Evolutionary conservation across 495 filamentous ascomycete species (phyloP).

Genomic region (Tirmania nivea): DNA sequence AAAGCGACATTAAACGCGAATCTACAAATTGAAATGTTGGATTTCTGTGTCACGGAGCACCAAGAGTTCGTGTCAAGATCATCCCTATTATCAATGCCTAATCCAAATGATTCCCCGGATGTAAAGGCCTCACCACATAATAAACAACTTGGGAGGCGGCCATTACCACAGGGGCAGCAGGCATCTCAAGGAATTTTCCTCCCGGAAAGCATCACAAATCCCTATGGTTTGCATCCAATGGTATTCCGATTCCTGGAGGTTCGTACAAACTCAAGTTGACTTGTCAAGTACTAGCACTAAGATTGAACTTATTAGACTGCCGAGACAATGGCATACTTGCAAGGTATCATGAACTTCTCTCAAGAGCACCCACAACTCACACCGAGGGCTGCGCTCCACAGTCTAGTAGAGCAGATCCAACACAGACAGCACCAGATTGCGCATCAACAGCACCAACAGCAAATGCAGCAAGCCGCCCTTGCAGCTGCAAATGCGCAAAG

Average conservation of each 20-base stretch:
- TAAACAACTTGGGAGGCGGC: constrained; percentile 31
- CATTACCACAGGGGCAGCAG: constrained; percentile 24
- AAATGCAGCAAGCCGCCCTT: constrained; percentile 10
- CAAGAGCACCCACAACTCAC: constrained; percentile 26
- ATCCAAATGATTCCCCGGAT: constrained; percentile 22
- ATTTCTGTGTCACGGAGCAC: constrained; percentile 29
- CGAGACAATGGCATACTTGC: constrained; percentile 37
- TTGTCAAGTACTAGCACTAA: too few relatives aligned
- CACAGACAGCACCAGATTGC: constrained; percentile 4
- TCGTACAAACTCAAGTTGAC: too few relatives aligned
- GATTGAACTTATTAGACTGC: constrained; percentile 23
- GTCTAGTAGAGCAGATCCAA: constrained; percentile 24
- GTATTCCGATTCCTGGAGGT: constrained; percentile 3
- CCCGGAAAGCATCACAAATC: constrained; percentile 30
- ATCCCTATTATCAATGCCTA: constrained; percentile 1
- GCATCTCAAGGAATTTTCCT: constrained; percentile 14
- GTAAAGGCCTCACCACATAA: constrained; percentile 36
- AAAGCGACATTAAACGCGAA: constrained; percentile 30
- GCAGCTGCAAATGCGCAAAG: constrained; percentile 5
- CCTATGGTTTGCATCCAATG: constrained; percentile 13
- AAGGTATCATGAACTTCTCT: constrained; percentile 30
- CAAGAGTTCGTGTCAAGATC: constrained; percentile 34
- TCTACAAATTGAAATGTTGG: constrained; percentile 35
- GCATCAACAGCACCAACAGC: constrained; percentile 19
- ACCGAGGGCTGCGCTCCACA: constrained; percentile 27